Percentiles rank a stretch among this genome's conserved stretches.
Evolutionary conservation across 78 protist genomes (phyloP).

Genomic region (Guillardia theta): DNA sequence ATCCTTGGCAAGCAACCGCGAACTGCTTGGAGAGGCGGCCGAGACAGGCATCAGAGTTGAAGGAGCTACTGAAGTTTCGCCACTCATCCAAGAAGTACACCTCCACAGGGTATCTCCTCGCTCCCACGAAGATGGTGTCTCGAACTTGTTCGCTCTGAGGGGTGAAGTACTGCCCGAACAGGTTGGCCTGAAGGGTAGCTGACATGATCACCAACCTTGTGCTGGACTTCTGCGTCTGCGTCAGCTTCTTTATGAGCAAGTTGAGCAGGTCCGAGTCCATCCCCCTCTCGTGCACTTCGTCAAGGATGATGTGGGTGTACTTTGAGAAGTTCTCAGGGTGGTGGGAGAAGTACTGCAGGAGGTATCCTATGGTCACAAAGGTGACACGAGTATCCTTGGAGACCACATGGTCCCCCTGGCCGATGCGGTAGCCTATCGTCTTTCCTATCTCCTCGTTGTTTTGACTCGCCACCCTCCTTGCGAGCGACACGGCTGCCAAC

Average conservation of each 20-base stretch:
- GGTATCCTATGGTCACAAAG: background rate
- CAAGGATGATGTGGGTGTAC: slow-evolving; percentile 3
- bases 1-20: too few relatives aligned
- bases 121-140: slow-evolving; percentile 30
- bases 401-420: slow-evolving; percentile 16
- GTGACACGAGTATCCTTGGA: background rate
- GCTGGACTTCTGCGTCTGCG: background rate
- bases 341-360: slow-evolving; percentile 17
- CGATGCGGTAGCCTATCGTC: background rate
- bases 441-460: slow-evolving; percentile 16
- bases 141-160: background rate
- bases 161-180: slow-evolving; percentile 25
- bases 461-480: slow-evolving; percentile 38
- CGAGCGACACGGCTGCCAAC: slow-evolving; percentile 45
- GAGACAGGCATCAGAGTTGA: background rate
- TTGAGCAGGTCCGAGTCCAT: slow-evolving; percentile 33
- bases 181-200: slow-evolving; percentile 20
- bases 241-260: background rate
- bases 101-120: background rate
- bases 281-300: slow-evolving; percentile 35
- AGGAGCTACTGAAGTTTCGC: too few relatives aligned
- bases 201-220: slow-evolving; percentile 7
- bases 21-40: too few relatives aligned
- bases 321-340: background rate
- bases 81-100: background rate